phyloP scores from a whole-genome alignment of 1,139 yeast genomes.

The Taphrina deformans region DNA sequence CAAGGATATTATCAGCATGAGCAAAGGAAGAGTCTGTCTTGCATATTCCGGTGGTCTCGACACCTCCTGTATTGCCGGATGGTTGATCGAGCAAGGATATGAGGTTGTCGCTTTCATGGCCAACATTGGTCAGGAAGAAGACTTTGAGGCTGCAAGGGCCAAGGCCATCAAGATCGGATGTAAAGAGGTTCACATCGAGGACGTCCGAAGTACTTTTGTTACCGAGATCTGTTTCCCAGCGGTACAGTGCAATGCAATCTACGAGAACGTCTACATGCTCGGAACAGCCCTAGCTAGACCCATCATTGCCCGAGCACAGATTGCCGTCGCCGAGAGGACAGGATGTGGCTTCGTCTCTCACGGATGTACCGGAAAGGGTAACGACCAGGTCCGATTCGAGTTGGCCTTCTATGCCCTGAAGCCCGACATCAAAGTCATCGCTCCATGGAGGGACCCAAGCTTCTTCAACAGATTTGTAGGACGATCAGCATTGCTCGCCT shows the following conservation, averaged over 20 bases:
- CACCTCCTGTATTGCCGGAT: constrained; percentile 94
- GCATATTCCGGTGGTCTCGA: constrained; percentile 99
- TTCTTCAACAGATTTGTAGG: constrained; percentile 97
- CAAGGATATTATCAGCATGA: background rate
- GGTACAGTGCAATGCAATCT: constrained; percentile 92
- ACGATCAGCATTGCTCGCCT: constrained; percentile 90
- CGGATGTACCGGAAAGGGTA: constrained; percentile 99
- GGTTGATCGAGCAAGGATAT: constrained; percentile 96
- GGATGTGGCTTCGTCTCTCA: constrained; percentile 98
- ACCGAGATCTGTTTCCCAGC: constrained; percentile 91
- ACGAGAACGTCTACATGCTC: constrained; percentile 91
- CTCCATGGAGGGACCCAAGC: constrained; percentile 98
- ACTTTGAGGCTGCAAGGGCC: constrained; percentile 93
- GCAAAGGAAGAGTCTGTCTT: constrained; percentile 52
- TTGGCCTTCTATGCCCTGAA: constrained; percentile 93
- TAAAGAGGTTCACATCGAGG: constrained; percentile 87
- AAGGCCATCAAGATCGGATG: constrained; percentile 98
- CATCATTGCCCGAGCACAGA: constrained; percentile 96
- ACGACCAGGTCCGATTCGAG: constrained; percentile 98
- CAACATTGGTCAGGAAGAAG: constrained; percentile 63
- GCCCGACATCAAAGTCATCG: constrained; percentile 94
- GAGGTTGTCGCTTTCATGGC: constrained; percentile 86
- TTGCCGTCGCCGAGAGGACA: constrained; percentile 91
- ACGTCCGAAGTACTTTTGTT: constrained; percentile 92
- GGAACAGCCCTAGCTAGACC: constrained; percentile 99